These are phyloP conservation scores for Epichloe festucae DNA, from an alignment of 2,329 filamentous ascomycete species.

Conservation along the genomic window DNA sequence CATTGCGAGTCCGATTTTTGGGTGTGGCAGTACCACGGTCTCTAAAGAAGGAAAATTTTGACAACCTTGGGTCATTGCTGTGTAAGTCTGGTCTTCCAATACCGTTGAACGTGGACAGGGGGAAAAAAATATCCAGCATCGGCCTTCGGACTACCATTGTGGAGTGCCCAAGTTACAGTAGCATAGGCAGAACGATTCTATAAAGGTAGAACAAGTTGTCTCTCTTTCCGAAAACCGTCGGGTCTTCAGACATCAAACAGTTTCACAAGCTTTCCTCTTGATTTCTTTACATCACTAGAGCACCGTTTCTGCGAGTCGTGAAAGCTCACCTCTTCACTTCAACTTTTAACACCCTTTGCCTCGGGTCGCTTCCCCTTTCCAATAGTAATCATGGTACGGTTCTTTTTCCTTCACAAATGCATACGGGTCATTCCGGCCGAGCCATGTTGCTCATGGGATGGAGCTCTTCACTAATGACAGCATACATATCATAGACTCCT, in stretches of 20 bases:
- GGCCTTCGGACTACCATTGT: neutral
- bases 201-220: slow-evolving; percentile 1
- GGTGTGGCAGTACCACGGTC: neutral
- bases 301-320: neutral
- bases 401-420: too few species aligned
- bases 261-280: neutral
- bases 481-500: neutral
- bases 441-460: neutral
- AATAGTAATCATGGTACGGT: slow-evolving; percentile 1
- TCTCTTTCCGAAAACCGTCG: neutral
- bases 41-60: neutral
- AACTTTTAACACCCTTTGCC: neutral
- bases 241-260: neutral
- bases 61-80: neutral
- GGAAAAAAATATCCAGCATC: neutral
- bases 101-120: neutral
- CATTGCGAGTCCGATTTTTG: neutral
- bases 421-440: neutral
- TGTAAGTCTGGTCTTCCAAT: neutral
- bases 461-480: neutral
- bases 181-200: neutral
- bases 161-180: neutral
- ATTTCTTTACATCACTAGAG: neutral
- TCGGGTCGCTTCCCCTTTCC: neutral
- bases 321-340: neutral